Base-by-base conservation (phyloP, 73 alveolate genomes). In the Paramecium caudatum region DNA sequence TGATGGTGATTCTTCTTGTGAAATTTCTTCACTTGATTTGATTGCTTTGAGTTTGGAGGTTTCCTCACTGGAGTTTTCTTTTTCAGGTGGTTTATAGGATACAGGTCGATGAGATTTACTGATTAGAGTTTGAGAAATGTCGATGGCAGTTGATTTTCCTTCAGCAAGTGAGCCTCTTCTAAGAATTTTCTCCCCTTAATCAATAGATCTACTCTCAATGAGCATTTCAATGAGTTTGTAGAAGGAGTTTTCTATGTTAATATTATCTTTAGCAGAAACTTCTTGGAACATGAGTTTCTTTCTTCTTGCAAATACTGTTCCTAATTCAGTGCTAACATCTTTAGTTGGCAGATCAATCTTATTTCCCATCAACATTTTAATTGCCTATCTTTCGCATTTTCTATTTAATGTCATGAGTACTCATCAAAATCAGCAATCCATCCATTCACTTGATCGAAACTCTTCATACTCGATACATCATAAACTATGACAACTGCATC, bases 351-450 rank as follows among this genome's bases (percentile, higher is more conserved):
- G 16, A 69, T 69, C 86, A 8, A 69, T 69, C 12, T 69, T 69
- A 69, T 69, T 69, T 32, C 86, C 86, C 1, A 69, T 30, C 0
- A 69, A 15, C 55, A 33, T 36, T n/a, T 39, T 33, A 5, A 69
- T 34, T 10, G 86, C 86, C 15, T 27, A 19, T 69, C 25, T 69
- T 21, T 69, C 86, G 6, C 63, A 37, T 39, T 37, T 45, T 1
- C 83, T 65, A 65, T 33, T 5, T 30, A 33, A 32, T 10, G 5
- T 25, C 2, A 32, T 32, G 4, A 3, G 17, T 65, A 32, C 55
- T 74, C 88, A 7, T 74, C 69, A 9, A 41, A 74, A 45, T 74
- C 69, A 19, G 43, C 21, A 5, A 41, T 41, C 69, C 88, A 74
- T 0, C 45, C 17, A 74, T 74, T 39, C 1, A 43, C 88, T 43